Conservation (phyloP, 768 basidiomycete genomes). For the Leccinum boreale region DNA sequence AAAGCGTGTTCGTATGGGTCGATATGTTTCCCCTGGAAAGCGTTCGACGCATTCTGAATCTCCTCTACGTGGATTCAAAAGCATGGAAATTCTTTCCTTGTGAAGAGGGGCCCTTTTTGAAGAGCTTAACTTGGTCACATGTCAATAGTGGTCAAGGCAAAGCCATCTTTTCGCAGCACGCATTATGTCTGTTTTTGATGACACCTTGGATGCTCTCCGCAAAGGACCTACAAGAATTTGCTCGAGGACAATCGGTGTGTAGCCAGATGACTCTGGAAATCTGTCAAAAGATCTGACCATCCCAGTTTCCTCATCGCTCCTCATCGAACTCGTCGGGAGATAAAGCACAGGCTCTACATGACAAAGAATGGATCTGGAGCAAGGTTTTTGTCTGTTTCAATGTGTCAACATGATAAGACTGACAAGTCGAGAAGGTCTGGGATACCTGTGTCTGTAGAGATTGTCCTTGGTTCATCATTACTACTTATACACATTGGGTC, state of each 20-base stretch:
- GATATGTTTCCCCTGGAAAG: constrained; percentile 51
- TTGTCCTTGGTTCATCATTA: constrained; percentile 40
- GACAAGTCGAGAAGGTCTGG: constrained; percentile 32
- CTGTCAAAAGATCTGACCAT: constrained; percentile 1
- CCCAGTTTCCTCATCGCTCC: constrained; percentile 20
- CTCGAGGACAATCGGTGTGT: constrained; percentile 21
- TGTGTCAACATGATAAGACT: not conserved
- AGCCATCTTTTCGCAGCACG: constrained; percentile 11
- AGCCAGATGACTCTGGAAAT: not conserved
- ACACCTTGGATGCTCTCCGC: constrained; percentile 39
- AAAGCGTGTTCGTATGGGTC: constrained; percentile 49
- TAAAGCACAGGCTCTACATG: constrained; percentile 22
- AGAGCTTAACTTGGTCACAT: constrained; percentile 28
- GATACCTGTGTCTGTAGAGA: constrained; percentile 36
- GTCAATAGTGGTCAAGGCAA: constrained; percentile 8
- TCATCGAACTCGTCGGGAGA: constrained; percentile 3
- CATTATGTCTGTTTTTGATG: constrained; percentile 32
- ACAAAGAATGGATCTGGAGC: constrained; percentile 52
- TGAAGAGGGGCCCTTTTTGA: constrained; percentile 23
- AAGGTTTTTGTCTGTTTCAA: constrained; percentile 33
- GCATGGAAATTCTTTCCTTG: constrained; percentile 30
- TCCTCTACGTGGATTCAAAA: constrained; percentile 27
- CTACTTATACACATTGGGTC: constrained; percentile 42
- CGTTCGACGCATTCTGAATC: constrained; percentile 39
- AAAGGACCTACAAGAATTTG: constrained; percentile 35